These are phyloP conservation scores for Eragrostis tef DNA, from an alignment of 202 grass and related monocot species.

Conservation along the genomic window DNA sequence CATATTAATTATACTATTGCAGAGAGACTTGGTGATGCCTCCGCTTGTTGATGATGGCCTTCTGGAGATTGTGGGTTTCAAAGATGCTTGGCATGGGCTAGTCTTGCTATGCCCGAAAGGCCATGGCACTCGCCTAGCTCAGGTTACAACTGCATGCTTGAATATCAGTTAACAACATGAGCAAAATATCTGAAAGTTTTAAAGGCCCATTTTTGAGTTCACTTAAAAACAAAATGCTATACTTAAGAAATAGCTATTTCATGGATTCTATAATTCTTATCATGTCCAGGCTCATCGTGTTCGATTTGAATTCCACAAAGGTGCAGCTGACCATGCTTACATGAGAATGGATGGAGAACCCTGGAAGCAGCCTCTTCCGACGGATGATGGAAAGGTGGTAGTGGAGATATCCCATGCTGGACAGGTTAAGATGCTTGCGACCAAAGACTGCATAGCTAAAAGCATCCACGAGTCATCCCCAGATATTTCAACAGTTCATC, in stretches of 20 bases:
- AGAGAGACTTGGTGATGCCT: conserved; percentile 85
- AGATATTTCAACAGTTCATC: conserved; percentile 34
- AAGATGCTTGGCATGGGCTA: conserved; percentile 97
- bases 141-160: conserved; percentile 48
- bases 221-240: conserved; percentile 3
- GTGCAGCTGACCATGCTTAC: conserved; percentile 69
- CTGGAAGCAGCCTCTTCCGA: conserved; percentile 90
- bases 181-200: not conserved
- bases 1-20: conserved; percentile 41
- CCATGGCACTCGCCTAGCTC: conserved; percentile 93
- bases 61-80: conserved; percentile 94
- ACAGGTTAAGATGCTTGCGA: conserved; percentile 83
- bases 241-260: conserved; percentile 6
- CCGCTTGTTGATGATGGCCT: conserved; percentile 96
- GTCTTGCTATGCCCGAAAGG: conserved; percentile 80
- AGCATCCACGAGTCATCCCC: conserved; percentile 49
- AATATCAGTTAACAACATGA: not conserved
- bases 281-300: conserved; percentile 67
- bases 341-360: conserved; percentile 99
- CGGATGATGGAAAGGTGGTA: conserved; percentile 71
- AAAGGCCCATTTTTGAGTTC: not conserved
- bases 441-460: conserved; percentile 65
- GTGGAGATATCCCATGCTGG: conserved; percentile 85
- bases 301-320: conserved; percentile 75
- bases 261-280: conserved; percentile 18